Percentiles rank a stretch among this genome's conserved stretches.
These are phyloP conservation scores for Suillus cothurnatus DNA, from an alignment of 768 basidiomycete species.

Conservation along the genomic window DNA sequence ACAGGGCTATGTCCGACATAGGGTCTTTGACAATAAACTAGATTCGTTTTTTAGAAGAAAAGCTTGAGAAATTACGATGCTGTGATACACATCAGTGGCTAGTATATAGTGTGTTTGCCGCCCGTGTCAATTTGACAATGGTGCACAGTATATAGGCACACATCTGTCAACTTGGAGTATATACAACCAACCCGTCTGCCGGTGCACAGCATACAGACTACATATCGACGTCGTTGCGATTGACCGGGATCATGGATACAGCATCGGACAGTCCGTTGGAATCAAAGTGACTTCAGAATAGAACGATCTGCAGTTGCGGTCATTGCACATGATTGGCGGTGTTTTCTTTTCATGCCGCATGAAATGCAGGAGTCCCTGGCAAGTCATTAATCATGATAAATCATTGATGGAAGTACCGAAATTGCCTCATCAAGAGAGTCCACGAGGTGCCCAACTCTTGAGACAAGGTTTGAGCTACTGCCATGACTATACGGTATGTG, in stretches of 20 bases:
- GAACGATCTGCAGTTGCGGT: neutral
- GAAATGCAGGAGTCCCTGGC: neutral
- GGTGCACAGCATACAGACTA: neutral
- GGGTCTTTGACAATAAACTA: too few relatives aligned
- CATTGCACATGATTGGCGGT: neutral
- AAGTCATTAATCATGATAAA: neutral
- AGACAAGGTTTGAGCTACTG: neutral
- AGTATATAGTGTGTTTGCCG: neutral
- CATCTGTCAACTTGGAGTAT: too few relatives aligned
- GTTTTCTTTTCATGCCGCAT: neutral
- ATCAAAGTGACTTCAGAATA: neutral
- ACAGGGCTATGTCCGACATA: too few relatives aligned
- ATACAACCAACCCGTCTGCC: neutral
- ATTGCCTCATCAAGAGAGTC: neutral
- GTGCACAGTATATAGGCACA: neutral
- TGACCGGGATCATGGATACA: neutral
- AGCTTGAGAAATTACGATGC: too few relatives aligned
- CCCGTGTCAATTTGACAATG: neutral
- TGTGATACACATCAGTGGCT: neutral
- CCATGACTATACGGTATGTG: too few relatives aligned
- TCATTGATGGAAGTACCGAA: neutral
- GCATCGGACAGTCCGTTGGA: neutral
- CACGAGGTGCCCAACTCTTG: neutral
- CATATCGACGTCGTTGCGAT: too few relatives aligned
- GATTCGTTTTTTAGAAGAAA: too few relatives aligned